These are phyloP conservation scores for Cutaneotrichosporon dermatis DNA, from an alignment of 1,284 basidiomycete genomes.

Conservation along the genomic window DNA sequence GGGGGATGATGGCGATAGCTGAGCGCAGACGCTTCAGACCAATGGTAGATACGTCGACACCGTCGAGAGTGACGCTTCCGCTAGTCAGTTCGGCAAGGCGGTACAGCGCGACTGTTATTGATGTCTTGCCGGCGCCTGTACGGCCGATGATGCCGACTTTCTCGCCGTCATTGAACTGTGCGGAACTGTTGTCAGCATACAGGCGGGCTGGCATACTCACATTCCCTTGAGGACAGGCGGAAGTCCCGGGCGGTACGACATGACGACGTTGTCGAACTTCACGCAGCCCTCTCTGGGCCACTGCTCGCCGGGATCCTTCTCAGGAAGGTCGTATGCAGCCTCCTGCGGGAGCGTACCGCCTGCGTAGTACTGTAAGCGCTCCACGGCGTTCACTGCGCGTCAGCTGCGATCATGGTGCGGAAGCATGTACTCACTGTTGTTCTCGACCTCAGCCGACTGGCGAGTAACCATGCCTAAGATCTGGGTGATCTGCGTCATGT, in stretches of 20 bases:
- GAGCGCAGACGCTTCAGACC: conserved; percentile 53
- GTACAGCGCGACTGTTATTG: conserved; percentile 55
- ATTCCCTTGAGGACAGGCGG: conserved; percentile 53
- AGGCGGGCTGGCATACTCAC: conserved; percentile 19
- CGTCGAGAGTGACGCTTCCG: conserved; percentile 50
- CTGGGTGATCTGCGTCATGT: conserved; percentile 53
- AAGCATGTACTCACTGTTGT: conserved; percentile 29
- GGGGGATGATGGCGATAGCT: conserved; percentile 68
- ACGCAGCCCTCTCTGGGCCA: conserved; percentile 43
- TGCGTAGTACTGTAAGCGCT: conserved; percentile 62
- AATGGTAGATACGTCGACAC: conserved; percentile 50
- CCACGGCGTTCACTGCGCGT: conserved; percentile 60
- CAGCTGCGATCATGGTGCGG: not conserved
- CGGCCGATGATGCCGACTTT: conserved; percentile 55
- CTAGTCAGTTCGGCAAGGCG: conserved; percentile 49
- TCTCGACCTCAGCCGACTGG: conserved; percentile 63
- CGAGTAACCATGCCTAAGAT: conserved; percentile 55
- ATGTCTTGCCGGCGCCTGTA: conserved; percentile 57
- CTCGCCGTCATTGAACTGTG: conserved; percentile 45
- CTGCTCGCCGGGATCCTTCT: conserved; percentile 54
- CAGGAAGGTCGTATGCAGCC: conserved; percentile 58
- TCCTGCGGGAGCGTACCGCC: conserved; percentile 60
- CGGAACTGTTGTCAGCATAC: conserved; percentile 3
- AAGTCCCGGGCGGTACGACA: conserved; percentile 51
- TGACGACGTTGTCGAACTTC: conserved; percentile 42